These are phyloP conservation scores for Kodamaea jinghongensis DNA, from an alignment of 805 yeast genomes.

Conservation along the genomic window DNA sequence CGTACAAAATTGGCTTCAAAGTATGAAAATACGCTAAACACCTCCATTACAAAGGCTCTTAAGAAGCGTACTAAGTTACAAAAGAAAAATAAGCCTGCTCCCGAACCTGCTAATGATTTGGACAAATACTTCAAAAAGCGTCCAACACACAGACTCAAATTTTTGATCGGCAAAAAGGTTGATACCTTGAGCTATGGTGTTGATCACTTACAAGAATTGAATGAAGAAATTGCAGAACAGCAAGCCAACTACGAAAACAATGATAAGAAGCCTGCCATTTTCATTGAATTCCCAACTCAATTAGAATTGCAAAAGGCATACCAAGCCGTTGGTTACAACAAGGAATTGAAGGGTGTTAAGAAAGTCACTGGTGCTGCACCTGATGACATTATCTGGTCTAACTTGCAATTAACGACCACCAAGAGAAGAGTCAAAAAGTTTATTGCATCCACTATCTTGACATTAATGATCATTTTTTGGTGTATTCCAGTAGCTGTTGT, in stretches of 20 bases:
- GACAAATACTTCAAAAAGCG: constrained; percentile 67
- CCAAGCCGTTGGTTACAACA: constrained; percentile 69
- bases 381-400: constrained; percentile 82
- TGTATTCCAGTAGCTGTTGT: constrained; percentile 51
- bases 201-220: constrained; percentile 65
- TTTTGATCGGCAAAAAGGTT: constrained; percentile 77
- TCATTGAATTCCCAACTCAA: constrained; percentile 79
- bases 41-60: constrained; percentile 57
- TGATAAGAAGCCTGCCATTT: constrained; percentile 63
- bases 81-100: constrained; percentile 55
- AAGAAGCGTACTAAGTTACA: constrained; percentile 52
- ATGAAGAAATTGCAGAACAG: constrained; percentile 55
- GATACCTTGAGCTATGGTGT: constrained; percentile 75
- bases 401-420: constrained; percentile 55
- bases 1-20: constrained; percentile 59
- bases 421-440: constrained; percentile 56
- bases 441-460: constrained; percentile 61
- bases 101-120: constrained; percentile 56
- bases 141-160: constrained; percentile 76
- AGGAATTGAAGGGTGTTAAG: constrained; percentile 45
- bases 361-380: constrained; percentile 68
- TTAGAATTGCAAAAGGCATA: constrained; percentile 85
- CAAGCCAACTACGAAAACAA: constrained; percentile 55
- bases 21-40: constrained; percentile 65
- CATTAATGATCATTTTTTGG: constrained; percentile 76